Evolutionary conservation across 208 protist species (phyloP).

Genomic region (Leishmania amazonensis): DNA sequence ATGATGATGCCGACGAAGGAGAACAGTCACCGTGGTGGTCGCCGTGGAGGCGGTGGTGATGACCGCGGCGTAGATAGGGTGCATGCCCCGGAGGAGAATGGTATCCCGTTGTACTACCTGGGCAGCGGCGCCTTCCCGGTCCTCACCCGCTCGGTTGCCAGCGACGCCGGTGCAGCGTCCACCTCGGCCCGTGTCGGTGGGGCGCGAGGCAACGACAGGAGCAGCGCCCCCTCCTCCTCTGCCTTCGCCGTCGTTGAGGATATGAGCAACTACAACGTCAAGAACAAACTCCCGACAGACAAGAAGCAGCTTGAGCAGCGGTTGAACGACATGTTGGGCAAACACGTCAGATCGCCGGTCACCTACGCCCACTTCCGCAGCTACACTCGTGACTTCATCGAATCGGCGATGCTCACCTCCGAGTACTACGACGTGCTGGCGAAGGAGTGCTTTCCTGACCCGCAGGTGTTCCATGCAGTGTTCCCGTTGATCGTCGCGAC

Average conservation of each 20-base stretch:
- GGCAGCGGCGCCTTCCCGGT: constrained; percentile 6
- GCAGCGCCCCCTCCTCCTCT: not conserved
- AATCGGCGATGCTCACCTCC: constrained; percentile 53
- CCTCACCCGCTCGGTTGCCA: constrained; percentile 6
- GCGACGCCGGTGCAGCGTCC: not conserved
- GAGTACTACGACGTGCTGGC: constrained; percentile 73
- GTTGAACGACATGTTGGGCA: constrained; percentile 48
- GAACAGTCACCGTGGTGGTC: constrained; percentile 25
- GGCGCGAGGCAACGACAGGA: not conserved
- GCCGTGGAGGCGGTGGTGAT: constrained; percentile 7
- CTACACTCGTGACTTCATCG: constrained; percentile 69
- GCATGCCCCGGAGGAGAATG: constrained; percentile 36
- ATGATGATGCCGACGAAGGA: constrained; percentile 55
- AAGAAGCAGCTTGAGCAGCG: constrained; percentile 33
- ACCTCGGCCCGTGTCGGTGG: constrained; percentile 10
- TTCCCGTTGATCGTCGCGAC: constrained; percentile 82
- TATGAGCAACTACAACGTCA: constrained; percentile 36
- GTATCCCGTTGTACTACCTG: constrained; percentile 60
- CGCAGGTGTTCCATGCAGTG: constrained; percentile 54
- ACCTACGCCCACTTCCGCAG: constrained; percentile 47
- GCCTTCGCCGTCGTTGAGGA: constrained; percentile 42
- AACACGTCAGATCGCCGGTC: constrained; percentile 42
- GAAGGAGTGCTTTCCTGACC: constrained; percentile 49
- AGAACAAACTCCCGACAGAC: constrained; percentile 42
- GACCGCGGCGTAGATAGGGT: constrained; percentile 19